A percentile compares a stretch with the other conserved stretches of the same genome.
phyloP scores from a whole-genome alignment of 768 basidiomycete genomes.

The Agaricus blazei region DNA sequence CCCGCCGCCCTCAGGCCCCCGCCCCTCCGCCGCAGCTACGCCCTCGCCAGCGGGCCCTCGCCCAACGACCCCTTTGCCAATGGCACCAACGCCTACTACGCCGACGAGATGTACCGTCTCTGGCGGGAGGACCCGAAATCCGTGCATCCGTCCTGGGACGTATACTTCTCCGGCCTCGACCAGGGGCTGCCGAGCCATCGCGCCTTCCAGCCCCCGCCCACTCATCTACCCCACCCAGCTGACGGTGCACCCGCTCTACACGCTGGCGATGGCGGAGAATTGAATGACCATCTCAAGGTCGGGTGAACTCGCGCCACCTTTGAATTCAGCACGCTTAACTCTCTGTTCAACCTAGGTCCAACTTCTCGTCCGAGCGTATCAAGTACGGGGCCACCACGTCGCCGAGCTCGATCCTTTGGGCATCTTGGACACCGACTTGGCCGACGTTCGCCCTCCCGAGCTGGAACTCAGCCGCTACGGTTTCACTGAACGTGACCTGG shows the following conservation, averaged over 20 bases:
- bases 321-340: constrained; percentile 1
- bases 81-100: constrained; percentile 93
- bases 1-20: background rate
- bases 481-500: constrained; percentile 90
- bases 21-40: constrained; percentile 2
- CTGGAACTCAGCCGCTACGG: constrained; percentile 93
- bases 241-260: constrained; percentile 80
- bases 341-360: constrained; percentile 60
- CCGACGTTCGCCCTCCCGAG: constrained; percentile 75
- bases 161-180: constrained; percentile 92
- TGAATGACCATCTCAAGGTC: constrained; percentile 95
- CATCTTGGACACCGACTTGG: constrained; percentile 86
- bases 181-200: constrained; percentile 73
- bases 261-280: constrained; percentile 63
- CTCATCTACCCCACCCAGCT: constrained; percentile 59
- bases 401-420: constrained; percentile 96
- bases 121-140: constrained; percentile 88
- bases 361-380: constrained; percentile 96
- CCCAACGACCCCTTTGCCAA: constrained; percentile 87
- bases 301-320: constrained; percentile 9
- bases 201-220: constrained; percentile 84
- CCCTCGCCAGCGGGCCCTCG: constrained; percentile 40
- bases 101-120: constrained; percentile 93
- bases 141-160: constrained; percentile 92
- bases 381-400: constrained; percentile 96